Base-by-base conservation (phyloP, 176 grass and related monocot species). In the Oryza meridionalis region DNA sequence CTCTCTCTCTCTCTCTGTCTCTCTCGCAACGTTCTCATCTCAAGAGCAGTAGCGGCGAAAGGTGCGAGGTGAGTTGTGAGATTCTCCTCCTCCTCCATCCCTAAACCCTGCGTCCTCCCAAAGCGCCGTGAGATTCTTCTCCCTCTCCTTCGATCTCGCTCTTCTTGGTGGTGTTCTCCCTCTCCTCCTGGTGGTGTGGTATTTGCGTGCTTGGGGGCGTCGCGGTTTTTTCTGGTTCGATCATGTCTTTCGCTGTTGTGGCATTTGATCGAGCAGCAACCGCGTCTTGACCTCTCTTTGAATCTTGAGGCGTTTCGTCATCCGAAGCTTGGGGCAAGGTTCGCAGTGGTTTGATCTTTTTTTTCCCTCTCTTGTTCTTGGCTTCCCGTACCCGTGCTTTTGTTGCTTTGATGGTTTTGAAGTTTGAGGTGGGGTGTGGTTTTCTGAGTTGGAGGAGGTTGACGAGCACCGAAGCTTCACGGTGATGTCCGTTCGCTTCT, bases 401-500 rank as follows among this genome's bases (percentile, higher is more conserved):
- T 35, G 33, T 21, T 65, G 31, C 19, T 51, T 42, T 51, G 46
- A 49, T 84, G 45, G 6, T 76, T 49, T 69, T 53, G 9, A 46
- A 53, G 9, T n/a, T 55, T 40, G 21, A 35, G 43, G 29, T 33
- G 33, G 29, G 22, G 35, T 84, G 27, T 77, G 27, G 51, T 16
- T 33, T 53, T 29, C 27, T 29, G 27, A 29, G 19, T 16, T 50
- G n/a, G 37, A 63, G 15, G 67, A 65, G 31, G 82, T 19, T 64
- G 50, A 75, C 12, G 43, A 37, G 70, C 70, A 66, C 42, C 12
- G 11, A 35, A 27, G 76, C 17, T 51, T 35, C 51, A 16, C n/a
- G 32, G 61, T 70, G 65, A 85, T 70, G 17, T 77, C 63, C 53
- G 25, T 61, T 84, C 33, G 3, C 35, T 22, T 85, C 73, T n/a